Conservation (phyloP, 129 eudicot species). For the Scalesia atractyloides region DNA sequence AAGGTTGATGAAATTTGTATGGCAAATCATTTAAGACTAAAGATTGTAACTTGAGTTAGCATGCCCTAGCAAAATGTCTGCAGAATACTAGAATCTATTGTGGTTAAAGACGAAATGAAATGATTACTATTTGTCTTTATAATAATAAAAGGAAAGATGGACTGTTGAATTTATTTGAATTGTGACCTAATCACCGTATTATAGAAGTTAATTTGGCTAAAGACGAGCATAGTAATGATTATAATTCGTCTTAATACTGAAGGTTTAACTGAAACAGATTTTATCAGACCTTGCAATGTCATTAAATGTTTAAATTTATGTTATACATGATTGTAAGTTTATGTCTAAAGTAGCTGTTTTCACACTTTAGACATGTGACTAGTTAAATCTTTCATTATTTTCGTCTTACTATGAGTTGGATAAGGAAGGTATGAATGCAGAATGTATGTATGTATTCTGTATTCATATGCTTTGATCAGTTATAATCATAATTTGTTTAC, state of each 20-base stretch:
- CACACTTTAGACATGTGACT: slow-evolving; percentile 2
- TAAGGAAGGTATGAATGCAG: slow-evolving; percentile 4
- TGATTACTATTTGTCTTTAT: slow-evolving; percentile 16
- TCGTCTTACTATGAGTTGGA: slow-evolving; percentile 12
- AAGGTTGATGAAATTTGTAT: slow-evolving; percentile 14
- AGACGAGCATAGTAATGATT: slow-evolving; percentile 13
- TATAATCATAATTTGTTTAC: slow-evolving; percentile 16
- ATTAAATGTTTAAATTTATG: slow-evolving; percentile 14
- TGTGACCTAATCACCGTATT: slow-evolving; percentile 7
- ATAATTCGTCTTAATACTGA: slow-evolving; percentile 2
- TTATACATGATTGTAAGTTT: slow-evolving; percentile 10
- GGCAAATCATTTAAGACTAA: neutral
- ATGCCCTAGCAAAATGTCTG: slow-evolving; percentile 10
- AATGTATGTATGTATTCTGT: neutral
- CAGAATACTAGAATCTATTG: slow-evolving; percentile 14
- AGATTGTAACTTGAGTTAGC: neutral
- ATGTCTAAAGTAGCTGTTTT: neutral
- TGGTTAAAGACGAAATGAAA: slow-evolving; percentile 27
- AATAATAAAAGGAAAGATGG: slow-evolving; percentile 17
- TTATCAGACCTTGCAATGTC: slow-evolving; percentile 9
- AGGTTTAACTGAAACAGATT: neutral
- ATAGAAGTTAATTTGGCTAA: slow-evolving; percentile 15
- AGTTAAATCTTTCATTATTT: slow-evolving; percentile 9
- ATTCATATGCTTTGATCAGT: neutral
- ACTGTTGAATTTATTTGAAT: slow-evolving; percentile 2